Percentiles rank a stretch among this genome's conserved stretches.
phyloP scores from a whole-genome alignment of 2,329 filamentous ascomycete species.

The Sarocladiaceae sp. region DNA sequence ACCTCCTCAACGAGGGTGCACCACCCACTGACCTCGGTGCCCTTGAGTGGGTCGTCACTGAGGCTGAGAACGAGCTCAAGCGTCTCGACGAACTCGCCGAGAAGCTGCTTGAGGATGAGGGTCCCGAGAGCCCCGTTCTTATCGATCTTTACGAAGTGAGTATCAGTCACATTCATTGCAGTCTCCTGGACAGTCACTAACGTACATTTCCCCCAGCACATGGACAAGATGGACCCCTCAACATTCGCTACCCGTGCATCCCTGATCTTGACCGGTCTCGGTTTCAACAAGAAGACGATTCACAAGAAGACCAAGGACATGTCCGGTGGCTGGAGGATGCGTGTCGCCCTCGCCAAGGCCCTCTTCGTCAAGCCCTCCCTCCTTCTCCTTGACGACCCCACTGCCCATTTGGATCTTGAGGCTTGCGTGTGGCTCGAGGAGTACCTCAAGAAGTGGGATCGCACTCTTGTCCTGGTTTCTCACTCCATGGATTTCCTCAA shows the following conservation, averaged over 20 bases:
- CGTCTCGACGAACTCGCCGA: conserved; percentile 85
- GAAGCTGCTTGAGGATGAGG: conserved; percentile 82
- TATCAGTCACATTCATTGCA: conserved; percentile 13
- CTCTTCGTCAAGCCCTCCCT: conserved; percentile 97
- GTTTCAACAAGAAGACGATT: conserved; percentile 97
- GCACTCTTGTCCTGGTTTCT: conserved; percentile 90
- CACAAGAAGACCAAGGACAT: conserved; percentile 99
- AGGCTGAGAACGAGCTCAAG: conserved; percentile 89
- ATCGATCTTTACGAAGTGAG: conserved; percentile 94
- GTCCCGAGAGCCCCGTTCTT: conserved; percentile 82
- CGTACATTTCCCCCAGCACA: conserved; percentile 56
- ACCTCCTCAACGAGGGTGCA: conserved; percentile 95
- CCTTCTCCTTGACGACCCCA: conserved; percentile 94
- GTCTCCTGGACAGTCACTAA: background rate
- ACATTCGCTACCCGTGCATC: conserved; percentile 95
- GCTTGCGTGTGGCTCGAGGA: conserved; percentile 99
- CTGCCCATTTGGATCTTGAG: conserved; percentile 97
- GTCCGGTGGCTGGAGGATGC: conserved; percentile 99
- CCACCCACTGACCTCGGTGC: conserved; percentile 83
- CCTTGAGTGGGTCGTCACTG: conserved; percentile 92
- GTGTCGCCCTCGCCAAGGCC: conserved; percentile 93
- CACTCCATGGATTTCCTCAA: conserved; percentile 99
- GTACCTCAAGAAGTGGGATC: conserved; percentile 99
- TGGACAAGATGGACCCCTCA: conserved; percentile 97
- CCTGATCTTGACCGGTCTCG: conserved; percentile 94